Evolutionary conservation across 1,139 yeast species (phyloP), one percentile per base, ranked within the genome.

Genomic region (Nakaseomyces kungkrabaensis): DNA sequence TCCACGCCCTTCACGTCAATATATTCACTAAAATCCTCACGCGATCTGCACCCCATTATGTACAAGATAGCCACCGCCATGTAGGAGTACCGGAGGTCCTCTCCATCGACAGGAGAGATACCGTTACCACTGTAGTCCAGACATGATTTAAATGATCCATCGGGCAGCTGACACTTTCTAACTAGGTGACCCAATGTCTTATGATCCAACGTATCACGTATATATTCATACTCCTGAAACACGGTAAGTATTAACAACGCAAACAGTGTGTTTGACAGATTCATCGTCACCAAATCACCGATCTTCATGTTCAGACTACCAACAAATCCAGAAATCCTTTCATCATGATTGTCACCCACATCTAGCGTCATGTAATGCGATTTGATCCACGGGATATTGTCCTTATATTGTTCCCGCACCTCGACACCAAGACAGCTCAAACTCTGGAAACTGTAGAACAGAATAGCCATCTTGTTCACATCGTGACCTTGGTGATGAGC

Each of bases 21-120:
- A 56, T 76, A 82, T 40, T 63, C 50, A 1, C 54, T 52, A 32
- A 57, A 58, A 1, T 60, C 61, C 8, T 51, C 49, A 5, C 48
- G 48, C 6, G 55, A 49, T 13, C 60, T 41, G 59, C 66, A 51
- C 54, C 66, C 76, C 27, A 87, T 62, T 49, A 88, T 65, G 52
- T 72, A 70, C 27, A 86, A 66, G 5, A 87, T 79, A 1, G 84
- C 75, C 3, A 77, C 68, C 0, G 96, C 96, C 56, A 89, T 74
- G 71, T 86, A 87, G 51, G 87, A 78, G 55, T 80, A 79, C 51
- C 97, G 70, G 50, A 86, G 65, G 65, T 89, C 97, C 13, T 73
- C 71, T 48, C 85, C 90, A 13, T 87, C 94, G 59, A 69, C 74
- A 1, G 76, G 76, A 0, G 65, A 61, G 5, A 64, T 57, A 2